Evolutionary conservation across 2,329 filamentous ascomycete genomes (phyloP).

Genomic region (Alternaria gaisen): DNA sequence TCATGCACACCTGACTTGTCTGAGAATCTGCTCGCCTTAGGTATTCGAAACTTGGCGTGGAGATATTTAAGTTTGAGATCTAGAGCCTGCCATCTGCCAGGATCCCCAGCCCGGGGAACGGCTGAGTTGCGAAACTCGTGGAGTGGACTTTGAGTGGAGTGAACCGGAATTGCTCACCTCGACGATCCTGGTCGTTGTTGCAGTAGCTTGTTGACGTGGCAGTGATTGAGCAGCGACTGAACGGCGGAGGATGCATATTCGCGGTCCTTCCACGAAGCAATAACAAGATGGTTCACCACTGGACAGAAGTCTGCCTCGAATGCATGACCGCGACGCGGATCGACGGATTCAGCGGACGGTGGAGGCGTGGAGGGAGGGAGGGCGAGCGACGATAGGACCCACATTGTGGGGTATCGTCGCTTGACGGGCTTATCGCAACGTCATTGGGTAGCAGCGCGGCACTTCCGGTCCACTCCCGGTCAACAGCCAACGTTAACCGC

Average conservation of each 20-base stretch:
- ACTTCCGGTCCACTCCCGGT: slow-evolving; percentile 27
- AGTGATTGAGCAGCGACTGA: slow-evolving; percentile 7
- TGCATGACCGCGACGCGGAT: slow-evolving; percentile 8
- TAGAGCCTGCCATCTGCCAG: slow-evolving; percentile 4
- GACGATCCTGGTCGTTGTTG: slow-evolving; percentile 15
- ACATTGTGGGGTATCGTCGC: slow-evolving; percentile 19
- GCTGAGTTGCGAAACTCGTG: not conserved
- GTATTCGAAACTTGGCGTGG: slow-evolving; percentile 7
- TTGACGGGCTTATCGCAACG: slow-evolving; percentile 15
- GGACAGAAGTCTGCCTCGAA: not conserved
- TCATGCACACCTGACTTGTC: not conserved
- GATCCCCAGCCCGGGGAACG: slow-evolving; percentile 3
- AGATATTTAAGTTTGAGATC: not conserved
- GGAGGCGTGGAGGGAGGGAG: slow-evolving; percentile 14
- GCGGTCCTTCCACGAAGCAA: not conserved
- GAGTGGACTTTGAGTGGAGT: not conserved
- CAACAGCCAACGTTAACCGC: slow-evolving; percentile 25
- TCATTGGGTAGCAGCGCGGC: slow-evolving; percentile 27
- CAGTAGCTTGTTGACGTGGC: slow-evolving; percentile 28
- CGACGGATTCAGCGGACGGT: slow-evolving; percentile 9
- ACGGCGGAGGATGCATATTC: not conserved
- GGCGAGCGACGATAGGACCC: slow-evolving; percentile 17
- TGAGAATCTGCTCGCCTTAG: slow-evolving; percentile 11
- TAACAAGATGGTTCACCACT: not conserved
- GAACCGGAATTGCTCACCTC: slow-evolving; percentile 7